Evolutionary conservation across 2,329 filamentous ascomycete species (phyloP).

Genomic region (Talaromyces piceae): DNA sequence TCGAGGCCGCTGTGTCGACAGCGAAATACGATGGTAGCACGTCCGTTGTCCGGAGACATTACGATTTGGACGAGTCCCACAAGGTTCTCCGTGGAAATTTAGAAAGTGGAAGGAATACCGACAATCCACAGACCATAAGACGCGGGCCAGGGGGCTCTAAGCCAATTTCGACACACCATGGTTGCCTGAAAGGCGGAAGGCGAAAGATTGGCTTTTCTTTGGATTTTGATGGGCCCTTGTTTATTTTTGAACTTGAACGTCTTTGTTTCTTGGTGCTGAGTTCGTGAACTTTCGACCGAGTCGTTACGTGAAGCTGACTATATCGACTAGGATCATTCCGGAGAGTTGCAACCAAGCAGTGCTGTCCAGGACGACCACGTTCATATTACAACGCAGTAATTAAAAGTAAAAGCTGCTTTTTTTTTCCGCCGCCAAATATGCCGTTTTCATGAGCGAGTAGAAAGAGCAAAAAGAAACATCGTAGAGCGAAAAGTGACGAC

Average conservation of each 20-base stretch:
- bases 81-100: background rate
- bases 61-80: background rate
- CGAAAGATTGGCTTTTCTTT: background rate
- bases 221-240: background rate
- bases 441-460: conserved; percentile 31
- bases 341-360: conserved; percentile 31
- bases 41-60: background rate
- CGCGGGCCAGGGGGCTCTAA: background rate
- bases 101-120: background rate
- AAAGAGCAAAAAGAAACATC: conserved; percentile 32
- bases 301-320: conserved; percentile 39
- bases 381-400: conserved; percentile 37
- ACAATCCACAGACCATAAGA: background rate
- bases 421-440: conserved; percentile 36
- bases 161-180: background rate
- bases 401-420: conserved; percentile 20
- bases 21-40: background rate
- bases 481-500: conserved; percentile 30
- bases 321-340: conserved; percentile 32
- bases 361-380: conserved; percentile 38
- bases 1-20: background rate
- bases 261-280: conserved; percentile 11
- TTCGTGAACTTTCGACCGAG: conserved; percentile 32
- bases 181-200: background rate
- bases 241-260: background rate